Evolutionary conservation across 2,329 filamentous ascomycete species (phyloP), one percentile per base, ranked within the genome.

Genomic region (Immersiporthe knoxdaviesiana): DNA sequence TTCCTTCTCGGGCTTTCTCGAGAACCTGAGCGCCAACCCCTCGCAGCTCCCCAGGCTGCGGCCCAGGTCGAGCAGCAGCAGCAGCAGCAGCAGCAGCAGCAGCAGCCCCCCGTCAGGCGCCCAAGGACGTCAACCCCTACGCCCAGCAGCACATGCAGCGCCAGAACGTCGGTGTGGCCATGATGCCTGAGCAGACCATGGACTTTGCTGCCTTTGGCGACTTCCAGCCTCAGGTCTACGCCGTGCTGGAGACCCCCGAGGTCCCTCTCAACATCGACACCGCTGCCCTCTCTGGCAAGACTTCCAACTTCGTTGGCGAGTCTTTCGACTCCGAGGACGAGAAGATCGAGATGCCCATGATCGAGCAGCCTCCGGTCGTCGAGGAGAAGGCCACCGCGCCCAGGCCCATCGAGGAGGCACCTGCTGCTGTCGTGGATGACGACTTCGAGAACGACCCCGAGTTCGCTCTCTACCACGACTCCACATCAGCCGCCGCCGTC

Each of bases 1-100:
- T 18, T 91, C 93, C 8, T 97, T 98, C 80, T 93, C 88, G 72
- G 91, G 88, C 81, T 94, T 92, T 77, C 85, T 97, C 59, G 88
- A 92, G 75, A 86, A 90, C 65, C 84, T 93, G 50, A 90, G 88
- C 79, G 80, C 83, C 73, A 90, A 89, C 76, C 86, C 88, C 21
- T 74, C 84, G 18, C 76, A 82, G 11, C 67, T 80, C n/a, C 78
- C 50, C 79, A 84, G 67, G 74, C 77, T 66, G 71, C 79, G 32
- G 76, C 74, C 41, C 71, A 81, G 75, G 71, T 76, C 3, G 77
- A 82, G 72, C 79, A 82, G 66, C 78, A 70, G 66, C 68, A 72
- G 39, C 37, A 39, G 37, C 37, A 39, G 37, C 35, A 35, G 35
- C 35, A 35, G 35, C n/a, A n/a, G n/a, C n/a, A n/a, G n/a, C n/a